phyloP scores from a whole-genome alignment of 805 yeast species.

The Sugiyamaella qingdaonensis region DNA sequence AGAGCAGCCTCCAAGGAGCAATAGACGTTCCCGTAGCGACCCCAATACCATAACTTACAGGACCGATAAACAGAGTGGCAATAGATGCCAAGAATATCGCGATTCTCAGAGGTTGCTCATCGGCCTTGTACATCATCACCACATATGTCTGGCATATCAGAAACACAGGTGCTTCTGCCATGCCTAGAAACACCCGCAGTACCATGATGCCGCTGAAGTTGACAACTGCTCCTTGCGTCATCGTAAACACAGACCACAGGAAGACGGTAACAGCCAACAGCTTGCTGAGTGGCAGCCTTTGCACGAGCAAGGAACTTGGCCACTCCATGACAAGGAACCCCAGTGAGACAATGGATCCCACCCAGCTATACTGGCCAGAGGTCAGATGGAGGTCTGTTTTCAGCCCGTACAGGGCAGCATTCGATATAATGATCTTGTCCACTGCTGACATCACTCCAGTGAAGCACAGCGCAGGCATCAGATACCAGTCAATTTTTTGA shows the following conservation, averaged over 20 bases:
- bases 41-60: conserved; percentile 30
- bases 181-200: conserved; percentile 14
- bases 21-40: conserved; percentile 33
- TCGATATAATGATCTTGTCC: conserved; percentile 51
- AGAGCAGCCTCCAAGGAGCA: conserved; percentile 45
- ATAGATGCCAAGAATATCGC: conserved; percentile 13
- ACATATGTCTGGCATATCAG: conserved; percentile 15
- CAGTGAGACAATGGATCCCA: conserved; percentile 44
- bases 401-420: conserved; percentile 53
- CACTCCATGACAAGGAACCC: conserved; percentile 37
- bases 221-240: conserved; percentile 42
- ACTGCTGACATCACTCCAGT: conserved; percentile 54
- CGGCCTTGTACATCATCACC: conserved; percentile 12
- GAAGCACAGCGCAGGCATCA: conserved; percentile 50
- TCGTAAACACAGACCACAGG: conserved; percentile 38
- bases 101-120: conserved; percentile 13
- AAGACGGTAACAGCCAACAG: conserved; percentile 31
- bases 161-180: conserved; percentile 13
- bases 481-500: conserved; percentile 50
- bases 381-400: conserved; percentile 35
- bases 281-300: conserved; percentile 25
- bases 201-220: conserved; percentile 30
- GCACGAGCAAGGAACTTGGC: conserved; percentile 13
- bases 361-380: conserved; percentile 9
- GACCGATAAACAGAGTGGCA: conserved; percentile 14